phyloP scores from a whole-genome alignment of 176 grass and related monocot species.

The Eleusine coracana region DNA sequence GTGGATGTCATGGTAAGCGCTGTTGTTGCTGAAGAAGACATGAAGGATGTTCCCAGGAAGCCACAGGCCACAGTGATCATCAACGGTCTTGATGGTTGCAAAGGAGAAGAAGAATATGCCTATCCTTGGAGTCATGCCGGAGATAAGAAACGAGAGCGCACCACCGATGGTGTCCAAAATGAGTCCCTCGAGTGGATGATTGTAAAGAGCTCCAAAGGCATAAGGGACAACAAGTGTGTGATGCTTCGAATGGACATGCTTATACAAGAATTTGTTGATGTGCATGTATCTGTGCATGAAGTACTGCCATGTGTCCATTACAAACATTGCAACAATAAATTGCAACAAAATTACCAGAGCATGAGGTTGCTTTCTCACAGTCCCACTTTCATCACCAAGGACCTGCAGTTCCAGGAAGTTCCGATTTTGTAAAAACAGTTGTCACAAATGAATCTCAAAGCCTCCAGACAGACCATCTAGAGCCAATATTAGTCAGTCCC shows the following conservation, averaged over 20 bases:
- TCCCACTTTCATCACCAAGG: constrained; percentile 63
- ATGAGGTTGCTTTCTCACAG: constrained; percentile 46
- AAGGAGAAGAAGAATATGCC: constrained; percentile 76
- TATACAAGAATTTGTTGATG: constrained; percentile 82
- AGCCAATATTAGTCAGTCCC: background rate
- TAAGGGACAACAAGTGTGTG: constrained; percentile 71
- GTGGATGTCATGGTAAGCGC: constrained; percentile 77
- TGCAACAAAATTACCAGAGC: constrained; percentile 51
- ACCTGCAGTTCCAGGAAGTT: constrained; percentile 52
- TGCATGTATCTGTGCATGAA: constrained; percentile 95
- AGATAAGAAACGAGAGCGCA: constrained; percentile 53
- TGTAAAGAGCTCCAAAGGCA: constrained; percentile 68
- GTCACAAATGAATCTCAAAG: constrained; percentile 23
- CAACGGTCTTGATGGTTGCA: constrained; percentile 70
- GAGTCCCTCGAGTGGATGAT: constrained; percentile 70
- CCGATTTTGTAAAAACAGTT: constrained; percentile 13
- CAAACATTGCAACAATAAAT: constrained; percentile 64
- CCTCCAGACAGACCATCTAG: background rate
- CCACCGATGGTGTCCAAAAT: constrained; percentile 67
- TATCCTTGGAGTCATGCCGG: constrained; percentile 58
- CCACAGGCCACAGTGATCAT: constrained; percentile 69
- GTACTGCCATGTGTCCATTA: constrained; percentile 88
- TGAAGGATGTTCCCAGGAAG: constrained; percentile 69
- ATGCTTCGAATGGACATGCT: constrained; percentile 73
- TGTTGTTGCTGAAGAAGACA: constrained; percentile 65